Conservation (phyloP, 2,329 filamentous ascomycete species). For the Escovopsis weberi region DNA sequence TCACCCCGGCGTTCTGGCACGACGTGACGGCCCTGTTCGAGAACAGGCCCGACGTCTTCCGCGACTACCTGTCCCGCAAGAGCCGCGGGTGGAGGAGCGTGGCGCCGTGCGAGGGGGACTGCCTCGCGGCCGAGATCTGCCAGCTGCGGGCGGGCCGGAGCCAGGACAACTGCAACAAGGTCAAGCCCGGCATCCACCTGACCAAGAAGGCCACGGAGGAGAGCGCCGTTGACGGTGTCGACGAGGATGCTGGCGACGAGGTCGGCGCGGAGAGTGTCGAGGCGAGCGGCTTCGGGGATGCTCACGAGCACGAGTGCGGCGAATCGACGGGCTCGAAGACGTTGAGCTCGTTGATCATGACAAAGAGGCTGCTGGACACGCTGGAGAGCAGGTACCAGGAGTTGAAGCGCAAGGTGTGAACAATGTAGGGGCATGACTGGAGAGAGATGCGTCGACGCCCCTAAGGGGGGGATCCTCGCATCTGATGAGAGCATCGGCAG, state of each 20-base stretch:
- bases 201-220: constrained; percentile 15
- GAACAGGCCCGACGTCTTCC: constrained; percentile 26
- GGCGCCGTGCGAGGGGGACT: constrained; percentile 26
- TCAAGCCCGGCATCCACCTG: constrained; percentile 20
- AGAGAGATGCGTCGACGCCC: no score
- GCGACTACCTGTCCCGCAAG: constrained; percentile 31
- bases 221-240: no score
- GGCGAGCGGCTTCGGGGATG: background rate
- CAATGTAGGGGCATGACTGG: no score
- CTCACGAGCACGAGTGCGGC: constrained; percentile 16
- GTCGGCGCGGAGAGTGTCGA: no score
- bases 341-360: constrained; percentile 12
- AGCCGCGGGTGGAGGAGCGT: constrained; percentile 28
- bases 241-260: background rate
- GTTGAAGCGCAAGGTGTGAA: background rate
- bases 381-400: constrained; percentile 8
- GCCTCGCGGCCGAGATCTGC: constrained; percentile 33
- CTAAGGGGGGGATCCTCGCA: no score
- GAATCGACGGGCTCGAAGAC: constrained; percentile 14
- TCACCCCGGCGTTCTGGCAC: constrained; percentile 46
- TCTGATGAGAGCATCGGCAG: no score
- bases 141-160: constrained; percentile 35
- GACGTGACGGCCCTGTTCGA: constrained; percentile 36
- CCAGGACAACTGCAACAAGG: constrained; percentile 35
- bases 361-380: constrained; percentile 12